Conservation (phyloP, 352 stramenopile genomes). For the Salisapilia sapeloensis region DNA sequence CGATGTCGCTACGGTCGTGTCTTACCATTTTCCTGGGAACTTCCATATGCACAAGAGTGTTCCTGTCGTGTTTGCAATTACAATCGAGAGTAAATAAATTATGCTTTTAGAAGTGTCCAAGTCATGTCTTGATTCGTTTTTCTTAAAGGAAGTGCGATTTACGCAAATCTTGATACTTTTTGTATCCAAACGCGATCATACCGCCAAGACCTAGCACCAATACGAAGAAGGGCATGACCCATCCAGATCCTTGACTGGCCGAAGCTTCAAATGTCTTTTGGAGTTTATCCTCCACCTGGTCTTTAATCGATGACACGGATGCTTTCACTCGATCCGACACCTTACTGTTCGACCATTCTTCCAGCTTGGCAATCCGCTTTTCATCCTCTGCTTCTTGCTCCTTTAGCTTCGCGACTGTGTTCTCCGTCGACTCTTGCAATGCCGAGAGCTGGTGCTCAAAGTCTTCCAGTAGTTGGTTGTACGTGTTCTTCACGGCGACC, state of each 20-base stretch:
- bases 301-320: slow-evolving; percentile 35
- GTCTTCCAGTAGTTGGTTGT: slow-evolving; percentile 62
- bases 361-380: slow-evolving; percentile 49
- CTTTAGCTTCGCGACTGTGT: slow-evolving; percentile 65
- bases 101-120: not conserved
- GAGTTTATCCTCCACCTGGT: slow-evolving; percentile 51
- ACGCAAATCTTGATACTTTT: slow-evolving; percentile 79
- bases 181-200: slow-evolving; percentile 43
- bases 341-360: slow-evolving; percentile 44
- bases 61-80: slow-evolving; percentile 42
- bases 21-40: slow-evolving; percentile 25
- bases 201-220: slow-evolving; percentile 48
- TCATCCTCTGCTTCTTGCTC: slow-evolving; percentile 50
- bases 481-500: slow-evolving; percentile 56
- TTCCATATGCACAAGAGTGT: slow-evolving; percentile 31
- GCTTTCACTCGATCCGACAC: slow-evolving; percentile 31
- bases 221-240: slow-evolving; percentile 73
- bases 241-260: slow-evolving; percentile 49
- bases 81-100: slow-evolving; percentile 1
- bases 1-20: slow-evolving; percentile 35
- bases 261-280: slow-evolving; percentile 54
- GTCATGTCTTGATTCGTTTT: slow-evolving; percentile 1
- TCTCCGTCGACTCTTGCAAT: slow-evolving; percentile 67
- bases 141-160: slow-evolving; percentile 76
- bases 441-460: slow-evolving; percentile 76